Conservation (phyloP, 306 rosid genomes). For the Neltuma alba region DNA sequence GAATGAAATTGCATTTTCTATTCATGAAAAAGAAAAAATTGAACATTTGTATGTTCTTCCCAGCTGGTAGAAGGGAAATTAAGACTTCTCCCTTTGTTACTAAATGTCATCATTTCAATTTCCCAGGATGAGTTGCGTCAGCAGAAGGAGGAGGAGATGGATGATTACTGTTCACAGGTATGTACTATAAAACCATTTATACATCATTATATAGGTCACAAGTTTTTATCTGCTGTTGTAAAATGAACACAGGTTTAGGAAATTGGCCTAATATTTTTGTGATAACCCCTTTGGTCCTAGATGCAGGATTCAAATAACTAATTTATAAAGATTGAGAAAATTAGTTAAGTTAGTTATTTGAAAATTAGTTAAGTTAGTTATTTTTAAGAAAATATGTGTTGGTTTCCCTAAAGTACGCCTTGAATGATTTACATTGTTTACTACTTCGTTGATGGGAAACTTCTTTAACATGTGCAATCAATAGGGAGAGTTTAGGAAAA, state of each 20-base stretch:
- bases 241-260: background rate
- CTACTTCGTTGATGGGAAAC: too few species aligned
- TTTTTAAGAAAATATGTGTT: too few species aligned
- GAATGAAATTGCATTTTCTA: background rate
- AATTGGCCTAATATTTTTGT: background rate
- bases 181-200: constrained; percentile 27
- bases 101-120: constrained; percentile 27
- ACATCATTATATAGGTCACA: constrained; percentile 18
- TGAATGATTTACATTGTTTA: too few species aligned
- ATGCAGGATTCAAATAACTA: too few species aligned
- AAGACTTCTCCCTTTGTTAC: constrained; percentile 7
- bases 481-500: too few species aligned
- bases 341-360: too few species aligned
- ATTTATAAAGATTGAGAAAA: too few species aligned
- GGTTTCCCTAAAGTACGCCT: too few species aligned
- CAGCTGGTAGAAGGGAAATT: background rate
- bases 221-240: background rate
- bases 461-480: too few species aligned
- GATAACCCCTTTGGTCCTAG: too few species aligned
- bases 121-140: constrained; percentile 85
- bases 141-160: constrained; percentile 95
- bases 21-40: background rate
- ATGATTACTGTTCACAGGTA: constrained; percentile 95
- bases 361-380: too few species aligned
- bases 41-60: background rate